A percentile compares a stretch with the other conserved stretches of the same genome.
These are phyloP conservation scores for Euphrasia confusa DNA, from an alignment of 257 asterid genomes.

Conservation along the genomic window DNA sequence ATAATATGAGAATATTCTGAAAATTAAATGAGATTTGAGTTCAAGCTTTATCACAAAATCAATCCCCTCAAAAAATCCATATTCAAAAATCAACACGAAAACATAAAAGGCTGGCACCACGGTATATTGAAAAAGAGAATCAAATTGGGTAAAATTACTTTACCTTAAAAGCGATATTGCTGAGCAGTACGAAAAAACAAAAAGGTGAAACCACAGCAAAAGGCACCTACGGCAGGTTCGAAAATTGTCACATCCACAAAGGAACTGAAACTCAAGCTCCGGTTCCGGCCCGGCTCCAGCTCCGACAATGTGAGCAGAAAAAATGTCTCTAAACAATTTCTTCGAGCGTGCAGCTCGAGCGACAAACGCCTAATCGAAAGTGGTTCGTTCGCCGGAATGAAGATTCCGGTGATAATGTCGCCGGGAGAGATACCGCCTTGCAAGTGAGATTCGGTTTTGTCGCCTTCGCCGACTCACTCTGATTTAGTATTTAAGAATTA, in stretches of 20 bases:
- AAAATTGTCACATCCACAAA: neutral
- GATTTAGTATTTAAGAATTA: slow-evolving; percentile 17
- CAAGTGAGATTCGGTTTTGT: slow-evolving; percentile 12
- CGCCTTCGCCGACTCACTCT: slow-evolving; percentile 32
- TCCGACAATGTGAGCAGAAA: slow-evolving; percentile 13
- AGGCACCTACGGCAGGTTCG: slow-evolving; percentile 19
- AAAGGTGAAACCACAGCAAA: slow-evolving; percentile 23
- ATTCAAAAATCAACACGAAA: neutral
- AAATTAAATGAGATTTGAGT: neutral
- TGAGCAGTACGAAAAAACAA: slow-evolving; percentile 11
- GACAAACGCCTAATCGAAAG: neutral
- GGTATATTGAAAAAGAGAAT: slow-evolving; percentile 16
- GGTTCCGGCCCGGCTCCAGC: neutral
- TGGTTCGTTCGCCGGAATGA: neutral
- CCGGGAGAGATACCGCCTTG: slow-evolving; percentile 10
- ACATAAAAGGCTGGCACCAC: slow-evolving; percentile 25
- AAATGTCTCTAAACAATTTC: slow-evolving; percentile 8
- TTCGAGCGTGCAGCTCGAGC: neutral
- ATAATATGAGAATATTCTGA: neutral
- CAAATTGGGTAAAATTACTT: slow-evolving; percentile 22
- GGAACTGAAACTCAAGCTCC: neutral
- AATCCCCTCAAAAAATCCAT: neutral
- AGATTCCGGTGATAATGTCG: slow-evolving; percentile 27
- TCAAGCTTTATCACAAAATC: slow-evolving; percentile 11
- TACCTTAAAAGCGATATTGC: slow-evolving; percentile 48